A percentile compares a stretch with the other conserved stretches of the same genome.
Conservation (phyloP, 2,329 filamentous ascomycete genomes). For the Anthostomella pinea region DNA sequence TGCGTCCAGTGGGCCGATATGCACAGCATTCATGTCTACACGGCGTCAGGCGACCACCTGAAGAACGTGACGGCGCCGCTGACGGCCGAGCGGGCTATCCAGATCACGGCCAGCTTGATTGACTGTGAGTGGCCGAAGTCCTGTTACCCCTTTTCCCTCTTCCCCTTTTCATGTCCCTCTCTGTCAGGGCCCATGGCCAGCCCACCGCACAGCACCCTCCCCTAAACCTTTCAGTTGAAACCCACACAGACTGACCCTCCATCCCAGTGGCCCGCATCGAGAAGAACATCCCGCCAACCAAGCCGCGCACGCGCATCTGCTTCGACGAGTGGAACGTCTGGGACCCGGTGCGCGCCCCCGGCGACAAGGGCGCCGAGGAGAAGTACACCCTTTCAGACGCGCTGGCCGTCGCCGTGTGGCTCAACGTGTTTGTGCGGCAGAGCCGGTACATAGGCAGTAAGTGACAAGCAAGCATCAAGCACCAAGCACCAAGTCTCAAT, state of each 20-base stretch:
- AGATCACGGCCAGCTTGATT: constrained; percentile 66
- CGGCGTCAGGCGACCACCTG: constrained; percentile 50
- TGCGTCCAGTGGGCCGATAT: constrained; percentile 69
- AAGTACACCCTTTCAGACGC: constrained; percentile 72
- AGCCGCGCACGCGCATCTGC: constrained; percentile 68
- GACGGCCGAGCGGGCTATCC: constrained; percentile 70
- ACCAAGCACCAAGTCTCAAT: too few relatives aligned
- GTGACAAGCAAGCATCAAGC: too few relatives aligned
- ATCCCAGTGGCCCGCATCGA: constrained; percentile 72
- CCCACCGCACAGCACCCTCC: too few relatives aligned
- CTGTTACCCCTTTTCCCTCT: too few relatives aligned
- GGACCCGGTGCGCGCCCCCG: constrained; percentile 69
- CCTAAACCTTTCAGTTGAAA: too few relatives aligned
- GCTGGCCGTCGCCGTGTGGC: constrained; percentile 70
- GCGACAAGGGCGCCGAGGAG: constrained; percentile 70
- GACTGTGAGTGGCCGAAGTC: too few relatives aligned
- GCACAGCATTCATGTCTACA: constrained; percentile 81
- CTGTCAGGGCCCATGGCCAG: too few relatives aligned
- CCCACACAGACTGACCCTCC: too few relatives aligned
- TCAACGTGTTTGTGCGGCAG: constrained; percentile 75
- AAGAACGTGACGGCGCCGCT: constrained; percentile 60
- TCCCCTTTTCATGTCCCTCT: too few relatives aligned
- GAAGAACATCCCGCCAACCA: constrained; percentile 56
- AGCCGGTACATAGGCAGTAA: too few relatives aligned
- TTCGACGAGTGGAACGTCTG: constrained; percentile 88